phyloP scores from a whole-genome alignment of 2,329 filamentous ascomycete species.

The Fusarium keratoplasticum region DNA sequence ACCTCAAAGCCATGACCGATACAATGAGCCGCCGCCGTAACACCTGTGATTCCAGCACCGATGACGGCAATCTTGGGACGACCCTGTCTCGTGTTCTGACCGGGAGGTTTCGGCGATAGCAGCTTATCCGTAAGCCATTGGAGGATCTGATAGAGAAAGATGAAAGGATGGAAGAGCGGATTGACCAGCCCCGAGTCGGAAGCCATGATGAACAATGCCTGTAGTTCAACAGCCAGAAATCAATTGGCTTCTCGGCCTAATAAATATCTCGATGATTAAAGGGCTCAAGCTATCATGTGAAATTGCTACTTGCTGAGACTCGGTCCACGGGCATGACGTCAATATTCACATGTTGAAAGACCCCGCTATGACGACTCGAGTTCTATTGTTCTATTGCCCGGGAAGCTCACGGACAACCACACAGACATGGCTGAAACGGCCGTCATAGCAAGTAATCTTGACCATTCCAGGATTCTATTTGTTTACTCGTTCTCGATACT shows the following conservation, averaged over 20 bases:
- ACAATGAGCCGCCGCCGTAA: slow-evolving; percentile 84
- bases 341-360: slow-evolving; percentile 30
- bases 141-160: slow-evolving; percentile 72
- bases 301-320: neutral
- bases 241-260: neutral
- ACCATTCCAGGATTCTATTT: slow-evolving; percentile 26
- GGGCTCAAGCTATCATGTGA: slow-evolving; percentile 24
- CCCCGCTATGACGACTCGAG: slow-evolving; percentile 26
- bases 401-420: slow-evolving; percentile 12
- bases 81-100: slow-evolving; percentile 64
- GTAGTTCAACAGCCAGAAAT: neutral
- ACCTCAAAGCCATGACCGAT: slow-evolving; percentile 89
- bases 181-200: slow-evolving; percentile 50
- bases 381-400: slow-evolving; percentile 11
- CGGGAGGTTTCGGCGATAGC: slow-evolving; percentile 77
- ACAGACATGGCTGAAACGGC: slow-evolving; percentile 31
- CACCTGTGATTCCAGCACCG: slow-evolving; percentile 77
- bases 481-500: neutral
- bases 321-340: slow-evolving; percentile 42
- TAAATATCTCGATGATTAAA: neutral
- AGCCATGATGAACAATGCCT: slow-evolving; percentile 43
- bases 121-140: slow-evolving; percentile 74
- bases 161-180: slow-evolving; percentile 63
- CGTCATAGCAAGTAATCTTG: slow-evolving; percentile 8
- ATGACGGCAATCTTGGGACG: slow-evolving; percentile 77